Evolutionary conservation across 768 basidiomycete species (phyloP), one percentile per base, ranked within the genome.

Genomic region (Sporobolomyces pararoseus): DNA sequence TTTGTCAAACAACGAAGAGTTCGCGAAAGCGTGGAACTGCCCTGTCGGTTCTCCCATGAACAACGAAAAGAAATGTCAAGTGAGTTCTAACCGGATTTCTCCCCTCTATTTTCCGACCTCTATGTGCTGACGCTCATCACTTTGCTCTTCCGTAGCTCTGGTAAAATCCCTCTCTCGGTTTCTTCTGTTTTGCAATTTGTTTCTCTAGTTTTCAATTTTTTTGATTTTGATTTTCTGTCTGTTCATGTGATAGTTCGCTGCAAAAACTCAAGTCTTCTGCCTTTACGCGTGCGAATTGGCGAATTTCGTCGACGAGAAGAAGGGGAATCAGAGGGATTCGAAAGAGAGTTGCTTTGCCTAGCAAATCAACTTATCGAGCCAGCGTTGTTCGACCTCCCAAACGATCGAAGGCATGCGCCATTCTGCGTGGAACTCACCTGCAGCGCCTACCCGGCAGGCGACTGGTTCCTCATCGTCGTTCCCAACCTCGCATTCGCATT

Each of bases 11-110:
- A 66, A 31, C 25, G 51, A 29, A 39, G 72, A 69, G 25, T 76
- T 76, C 35, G 70, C 69, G 23, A 66, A 74, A 46, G 76, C 76
- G 23, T 76, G 64, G 39, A 61, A 63, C 32, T 76, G 76, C 54
- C 61, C 67, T 2, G 52, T 62, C 9, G 74, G 70, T 2, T 54
- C 42, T 0, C 58, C 58, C 21, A 68, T 75, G 71, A 73, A 75
- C 67, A 63, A 72, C 49, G 46, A 72, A 29, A 34, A 71, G n/a
- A 68, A 72, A 32, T 76, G 75, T 58, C 44, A 62, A 53, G 66
- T 76, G 66, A 25, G 75, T 63, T 13, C 23, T 7, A 6, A n/a
- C n/a, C n/a, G n/a, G n/a, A n/a, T n/a, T 34, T 35, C 37, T 9
- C 25, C 50, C 39, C 47, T 34, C 10, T 12, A 29, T 10, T 17